phyloP scores from a whole-genome alignment of 2,329 filamentous ascomycete genomes.

The Gaeumannomyces sp. region DNA sequence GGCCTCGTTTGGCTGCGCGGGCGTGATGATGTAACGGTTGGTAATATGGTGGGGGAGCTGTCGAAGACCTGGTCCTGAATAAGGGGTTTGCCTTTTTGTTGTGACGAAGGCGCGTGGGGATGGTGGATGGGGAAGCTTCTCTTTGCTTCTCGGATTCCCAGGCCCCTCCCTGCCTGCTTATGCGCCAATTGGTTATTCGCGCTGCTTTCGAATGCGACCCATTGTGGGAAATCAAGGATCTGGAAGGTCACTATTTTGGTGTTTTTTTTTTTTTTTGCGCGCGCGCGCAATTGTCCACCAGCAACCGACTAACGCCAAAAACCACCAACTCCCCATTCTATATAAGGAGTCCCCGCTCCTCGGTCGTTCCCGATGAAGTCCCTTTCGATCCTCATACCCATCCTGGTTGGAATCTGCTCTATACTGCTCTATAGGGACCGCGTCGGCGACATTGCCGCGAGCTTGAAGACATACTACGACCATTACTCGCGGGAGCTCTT shows the following conservation, averaged over 20 bases:
- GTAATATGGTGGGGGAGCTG: constrained; percentile 7
- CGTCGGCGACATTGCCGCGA: constrained; percentile 20
- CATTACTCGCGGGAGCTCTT: constrained; percentile 3
- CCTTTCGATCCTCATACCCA: constrained; percentile 30
- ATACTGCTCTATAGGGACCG: constrained; percentile 27
- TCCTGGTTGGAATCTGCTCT: constrained; percentile 32
- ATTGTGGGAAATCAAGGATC: constrained; percentile 2
- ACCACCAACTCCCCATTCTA: background rate
- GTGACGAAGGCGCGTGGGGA: background rate
- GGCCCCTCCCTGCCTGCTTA: background rate
- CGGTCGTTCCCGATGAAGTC: constrained; percentile 29
- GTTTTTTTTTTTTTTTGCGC: too few species aligned
- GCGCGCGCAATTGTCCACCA: background rate
- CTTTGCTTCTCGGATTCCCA: background rate
- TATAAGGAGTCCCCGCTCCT: background rate
- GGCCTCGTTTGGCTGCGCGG: background rate
- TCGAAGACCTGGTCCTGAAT: background rate
- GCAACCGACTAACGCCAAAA: too few species aligned
- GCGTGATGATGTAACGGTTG: constrained; percentile 15
- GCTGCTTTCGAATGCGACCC: background rate
- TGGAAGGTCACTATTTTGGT: background rate
- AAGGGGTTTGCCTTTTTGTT: constrained; percentile 14
- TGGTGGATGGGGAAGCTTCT: background rate
- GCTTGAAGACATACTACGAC: constrained; percentile 13
- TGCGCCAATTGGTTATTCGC: background rate